These are phyloP conservation scores for Plasmodium malariae DNA, from an alignment of 169 alveolate species.

Conservation along the genomic window DNA sequence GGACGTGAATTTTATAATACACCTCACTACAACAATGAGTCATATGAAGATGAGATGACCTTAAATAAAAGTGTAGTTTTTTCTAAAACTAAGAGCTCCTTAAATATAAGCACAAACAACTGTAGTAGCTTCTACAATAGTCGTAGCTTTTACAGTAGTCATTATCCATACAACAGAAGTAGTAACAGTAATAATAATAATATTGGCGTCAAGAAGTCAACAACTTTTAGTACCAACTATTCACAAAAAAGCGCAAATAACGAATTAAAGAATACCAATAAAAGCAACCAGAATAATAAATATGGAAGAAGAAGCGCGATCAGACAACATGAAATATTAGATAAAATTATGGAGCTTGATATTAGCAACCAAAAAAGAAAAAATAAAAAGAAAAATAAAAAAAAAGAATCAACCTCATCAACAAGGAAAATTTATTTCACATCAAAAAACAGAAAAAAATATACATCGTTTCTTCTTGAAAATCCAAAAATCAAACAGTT, in stretches of 20 bases:
- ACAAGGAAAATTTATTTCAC: constrained; percentile 25
- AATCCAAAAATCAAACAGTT: constrained; percentile 35
- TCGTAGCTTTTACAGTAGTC: background rate
- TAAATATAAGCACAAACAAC: background rate
- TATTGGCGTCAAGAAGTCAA: too few species aligned
- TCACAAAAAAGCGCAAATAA: constrained; percentile 5
- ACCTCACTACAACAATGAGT: background rate
- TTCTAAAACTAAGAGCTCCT: background rate
- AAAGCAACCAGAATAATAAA: constrained; percentile 3
- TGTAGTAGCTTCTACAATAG: background rate
- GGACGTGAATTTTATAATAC: background rate
- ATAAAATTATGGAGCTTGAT: constrained; percentile 60
- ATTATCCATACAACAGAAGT: background rate
- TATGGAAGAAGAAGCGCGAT: background rate
- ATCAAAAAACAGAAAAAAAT: constrained; percentile 33
- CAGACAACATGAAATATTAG: constrained; percentile 50
- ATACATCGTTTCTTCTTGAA: constrained; percentile 21
- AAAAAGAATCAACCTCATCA: constrained; percentile 2
- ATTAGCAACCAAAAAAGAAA: constrained; percentile 35
- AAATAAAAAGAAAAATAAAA: constrained; percentile 32
- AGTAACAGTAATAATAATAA: constrained; percentile 11
- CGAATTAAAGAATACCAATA: constrained; percentile 15
- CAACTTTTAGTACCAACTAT: background rate
- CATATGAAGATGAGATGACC: background rate
- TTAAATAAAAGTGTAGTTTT: background rate